Base-by-base conservation (phyloP, 2,329 filamentous ascomycete genomes). In the Davidsoniella neocaledoniae region DNA sequence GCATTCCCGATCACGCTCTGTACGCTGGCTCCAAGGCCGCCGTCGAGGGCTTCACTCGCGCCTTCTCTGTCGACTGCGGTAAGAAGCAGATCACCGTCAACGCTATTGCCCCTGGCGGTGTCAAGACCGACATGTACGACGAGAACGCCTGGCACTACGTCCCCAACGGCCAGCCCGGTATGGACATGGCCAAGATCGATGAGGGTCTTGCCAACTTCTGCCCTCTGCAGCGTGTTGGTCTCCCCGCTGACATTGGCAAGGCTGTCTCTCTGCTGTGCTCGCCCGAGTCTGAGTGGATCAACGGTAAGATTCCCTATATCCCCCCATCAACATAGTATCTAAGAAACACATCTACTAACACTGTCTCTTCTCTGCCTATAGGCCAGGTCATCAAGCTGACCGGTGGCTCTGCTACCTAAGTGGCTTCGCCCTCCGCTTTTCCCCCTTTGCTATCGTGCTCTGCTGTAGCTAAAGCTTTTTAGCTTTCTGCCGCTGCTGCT, bases 81-180 rank as follows among this genome's bases (percentile, higher is more conserved):
- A 70, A 69, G 58, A 72, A 74, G 58, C 73, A 76, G 46, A 78
- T 84, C 59, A 84, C 80, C 0, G 79, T 81, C 64, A 85, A 85
- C 58, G 79, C 78, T 55, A 78, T 84, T 43, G 81, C 81, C 2
- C 81, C 81, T 1, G 80, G 80, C 50, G 80, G 80, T 42, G 79
- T 84, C 67, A 81, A 83, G 72, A 79, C 72, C 41, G 83, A 86
- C 63, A 86, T 86, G 82, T 86, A 81, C 67, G 71, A 79, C 54
- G 72, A 76, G 63, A 81, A 81, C 62, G 72, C 77, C 21, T 80
- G 76, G 76, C 73, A 77, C 60, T 79, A 79, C 61, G 74, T 74
- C 17, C 75, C 76, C 10, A 73, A 72, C 53, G 73, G 71, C 49
- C 65, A 66, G 57, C 66, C 70, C 57, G 68, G 66, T 55, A 71